These are phyloP conservation scores for Tephrocybe rancida DNA, from an alignment of 768 basidiomycete genomes.

Conservation along the genomic window DNA sequence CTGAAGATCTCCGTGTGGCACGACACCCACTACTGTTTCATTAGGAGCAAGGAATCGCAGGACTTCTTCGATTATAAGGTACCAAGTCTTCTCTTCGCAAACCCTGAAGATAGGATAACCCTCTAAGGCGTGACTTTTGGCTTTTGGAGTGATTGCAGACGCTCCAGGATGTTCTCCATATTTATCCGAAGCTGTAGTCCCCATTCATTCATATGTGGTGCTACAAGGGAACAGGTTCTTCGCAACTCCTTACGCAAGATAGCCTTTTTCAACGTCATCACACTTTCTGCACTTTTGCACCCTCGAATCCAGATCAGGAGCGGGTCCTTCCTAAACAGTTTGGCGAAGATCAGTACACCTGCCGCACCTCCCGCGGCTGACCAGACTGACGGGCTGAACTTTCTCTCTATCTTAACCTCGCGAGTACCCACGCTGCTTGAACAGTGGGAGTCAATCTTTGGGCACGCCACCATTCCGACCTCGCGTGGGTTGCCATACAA, in stretches of 20 bases:
- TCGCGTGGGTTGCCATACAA: background rate
- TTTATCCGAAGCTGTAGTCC: background rate
- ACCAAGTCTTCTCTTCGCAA: conserved; percentile 7
- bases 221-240: background rate
- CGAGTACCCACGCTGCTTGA: conserved; percentile 8
- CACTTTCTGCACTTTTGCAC: background rate
- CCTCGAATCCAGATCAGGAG: background rate
- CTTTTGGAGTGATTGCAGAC: background rate
- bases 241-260: background rate
- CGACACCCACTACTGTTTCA: conserved; percentile 8
- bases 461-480: background rate
- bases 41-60: conserved; percentile 6
- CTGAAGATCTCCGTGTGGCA: conserved; percentile 11
- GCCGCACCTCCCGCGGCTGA: conserved; percentile 1
- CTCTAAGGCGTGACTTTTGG: background rate
- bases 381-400: background rate
- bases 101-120: conserved; percentile 1
- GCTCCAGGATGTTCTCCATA: conserved; percentile 1
- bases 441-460: background rate
- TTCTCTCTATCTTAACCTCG: background rate
- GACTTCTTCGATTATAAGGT: background rate
- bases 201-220: background rate
- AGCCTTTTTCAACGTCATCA: conserved; percentile 1
- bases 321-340: background rate
- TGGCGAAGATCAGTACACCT: background rate